A percentile compares a stretch with the other conserved stretches of the same genome.
Conservation (phyloP, 495 filamentous ascomycete genomes). For the Clohesyomyces aquaticus region DNA sequence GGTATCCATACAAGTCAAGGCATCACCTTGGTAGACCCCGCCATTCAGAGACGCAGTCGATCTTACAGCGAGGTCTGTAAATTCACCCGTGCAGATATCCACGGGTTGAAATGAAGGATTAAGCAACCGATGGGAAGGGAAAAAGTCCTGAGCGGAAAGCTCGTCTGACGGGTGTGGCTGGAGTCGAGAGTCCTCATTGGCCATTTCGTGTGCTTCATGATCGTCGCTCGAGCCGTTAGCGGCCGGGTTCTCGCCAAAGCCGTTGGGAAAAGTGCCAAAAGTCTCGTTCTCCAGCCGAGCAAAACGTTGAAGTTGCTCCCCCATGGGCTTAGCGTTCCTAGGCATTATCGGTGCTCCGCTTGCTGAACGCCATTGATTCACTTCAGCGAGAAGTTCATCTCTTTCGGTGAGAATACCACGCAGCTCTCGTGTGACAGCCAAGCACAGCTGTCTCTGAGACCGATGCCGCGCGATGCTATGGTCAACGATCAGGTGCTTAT, state of each 20-base stretch:
- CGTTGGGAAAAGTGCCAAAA: conserved; percentile 18
- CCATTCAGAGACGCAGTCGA: background rate
- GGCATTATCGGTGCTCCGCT: background rate
- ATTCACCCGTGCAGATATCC: too few species aligned
- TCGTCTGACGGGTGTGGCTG: background rate
- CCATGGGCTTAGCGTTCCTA: background rate
- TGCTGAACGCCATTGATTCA: conserved; percentile 14
- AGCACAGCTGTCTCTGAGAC: conserved; percentile 5
- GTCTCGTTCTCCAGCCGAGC: background rate
- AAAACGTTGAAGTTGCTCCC: background rate
- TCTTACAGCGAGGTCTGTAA: background rate
- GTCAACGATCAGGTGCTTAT: conserved; percentile 23
- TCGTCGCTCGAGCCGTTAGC: conserved; percentile 7
- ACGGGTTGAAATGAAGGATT: too few species aligned
- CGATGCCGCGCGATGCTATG: conserved; percentile 14
- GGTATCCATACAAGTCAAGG: background rate
- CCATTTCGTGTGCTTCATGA: background rate
- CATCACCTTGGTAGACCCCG: background rate
- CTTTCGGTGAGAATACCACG: conserved; percentile 1
- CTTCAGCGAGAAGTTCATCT: conserved; percentile 12
- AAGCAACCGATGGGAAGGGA: too few species aligned
- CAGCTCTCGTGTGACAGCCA: background rate
- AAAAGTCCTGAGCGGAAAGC: too few species aligned
- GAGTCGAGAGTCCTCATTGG: background rate
- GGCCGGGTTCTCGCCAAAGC: conserved; percentile 10